Evolutionary conservation across 345 rosid species (phyloP), one percentile per base, ranked within the genome.

Genomic region (Salix viminalis): DNA sequence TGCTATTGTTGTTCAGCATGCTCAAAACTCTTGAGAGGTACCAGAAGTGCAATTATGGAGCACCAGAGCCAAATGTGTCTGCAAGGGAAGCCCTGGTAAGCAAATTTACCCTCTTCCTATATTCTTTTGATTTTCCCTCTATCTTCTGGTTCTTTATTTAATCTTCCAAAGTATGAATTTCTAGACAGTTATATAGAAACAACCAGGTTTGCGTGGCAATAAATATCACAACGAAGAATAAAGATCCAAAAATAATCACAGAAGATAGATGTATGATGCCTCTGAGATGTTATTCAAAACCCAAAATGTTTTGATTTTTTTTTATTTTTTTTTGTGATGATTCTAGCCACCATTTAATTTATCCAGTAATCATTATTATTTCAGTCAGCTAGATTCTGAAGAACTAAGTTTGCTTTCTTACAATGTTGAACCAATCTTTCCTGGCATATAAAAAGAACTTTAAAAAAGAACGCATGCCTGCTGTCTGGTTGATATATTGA

Each of bases 1-100:
- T 42, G 5, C 7, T 21, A 3, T 12, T 69, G 48, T 16, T 67
- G 41, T 23, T 34, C 66, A 93, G 99, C 88, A 95, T 90, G 97
- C 88, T 95, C 78, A 78, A 90, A 79, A 93, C 99, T n/a, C 87
- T 95, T 56, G 99, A 95, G 87, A 93, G 98, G 91, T 95, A 95
- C 87, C 96, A 95, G 77, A 95, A 95, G 78, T 91, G 97, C 79
- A 95, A 89, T 88, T 93, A 93, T 85, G 98, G 96, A 83, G 97
- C 96, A 60, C 96, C 97, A n/a, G 97, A 93, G 74, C 83, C 94
- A 36, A 91, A 86, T 79, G 86, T 85, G 72, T 92, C 97, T 24
- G 75, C 97, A 70, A 91, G 94, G 80, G 99, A 93, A 81, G 93
- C 97, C 79, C 81, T 91, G 91, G 97, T 89, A 58, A 2, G 24